phyloP scores from a whole-genome alignment of 495 filamentous ascomycete species.

The Trichoderma virens region DNA sequence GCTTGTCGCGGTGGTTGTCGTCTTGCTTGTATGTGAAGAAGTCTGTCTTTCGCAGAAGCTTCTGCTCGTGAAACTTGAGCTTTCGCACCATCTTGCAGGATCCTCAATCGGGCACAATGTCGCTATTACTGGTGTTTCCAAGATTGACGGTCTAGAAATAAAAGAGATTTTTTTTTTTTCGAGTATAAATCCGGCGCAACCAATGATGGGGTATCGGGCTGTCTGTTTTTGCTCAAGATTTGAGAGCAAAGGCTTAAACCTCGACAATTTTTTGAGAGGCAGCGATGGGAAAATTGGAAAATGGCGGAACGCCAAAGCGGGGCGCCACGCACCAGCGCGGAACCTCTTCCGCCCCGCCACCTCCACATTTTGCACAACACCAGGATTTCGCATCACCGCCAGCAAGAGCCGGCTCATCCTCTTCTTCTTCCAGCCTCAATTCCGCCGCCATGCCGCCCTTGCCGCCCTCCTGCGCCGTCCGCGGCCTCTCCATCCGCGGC shows the following conservation, averaged over 20 bases:
- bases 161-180: too few relatives aligned
- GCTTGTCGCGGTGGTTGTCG: conserved; percentile 66
- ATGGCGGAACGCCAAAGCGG: not conserved
- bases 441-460: not conserved
- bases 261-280: too few relatives aligned
- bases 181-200: not conserved
- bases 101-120: not conserved
- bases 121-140: not conserved
- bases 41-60: conserved; percentile 79
- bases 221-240: too few relatives aligned
- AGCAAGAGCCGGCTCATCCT: not conserved
- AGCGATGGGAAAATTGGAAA: conserved; percentile 10
- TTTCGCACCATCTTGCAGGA: conserved; percentile 67
- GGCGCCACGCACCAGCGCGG: not conserved
- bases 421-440: not conserved
- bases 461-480: not conserved
- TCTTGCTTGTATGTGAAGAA: conserved; percentile 92
- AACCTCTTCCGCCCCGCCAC: not conserved
- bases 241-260: not conserved
- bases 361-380: not conserved
- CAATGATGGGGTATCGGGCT: not conserved
- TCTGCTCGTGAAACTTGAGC: conserved; percentile 85
- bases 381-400: conserved; percentile 3
- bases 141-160: not conserved
- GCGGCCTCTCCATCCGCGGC: conserved; percentile 11